Evolutionary conservation across 352 stramenopile species (phyloP), one percentile per base, ranked within the genome.

Genomic region (Pythium rishiriense): DNA sequence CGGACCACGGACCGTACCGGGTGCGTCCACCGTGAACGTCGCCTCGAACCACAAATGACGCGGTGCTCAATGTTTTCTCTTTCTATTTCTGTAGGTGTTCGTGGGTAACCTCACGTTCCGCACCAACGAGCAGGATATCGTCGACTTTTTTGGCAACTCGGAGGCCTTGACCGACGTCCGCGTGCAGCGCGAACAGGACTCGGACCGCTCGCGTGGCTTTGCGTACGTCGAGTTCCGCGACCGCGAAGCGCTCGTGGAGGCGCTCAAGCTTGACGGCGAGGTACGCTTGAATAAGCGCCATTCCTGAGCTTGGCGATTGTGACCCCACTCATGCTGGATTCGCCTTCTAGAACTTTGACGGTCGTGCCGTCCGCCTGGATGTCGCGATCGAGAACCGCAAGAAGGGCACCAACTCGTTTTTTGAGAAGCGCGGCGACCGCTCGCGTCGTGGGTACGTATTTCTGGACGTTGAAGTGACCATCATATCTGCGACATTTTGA

Each of bases 201-300:
- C 66, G n/a, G 75, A 90, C 62, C 81, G 83, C 17, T 76, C 82
- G 21, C 92, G 91, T 71, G 88, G 88, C 46, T 91, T 92, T 65
- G 88, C 86, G 17, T 96, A 94, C 72, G 83, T 96, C 9, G 86
- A 95, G 66, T 95, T 95, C 58, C 62, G 62, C 12, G 70, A 81
- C 29, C 87, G 81, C 47, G 80, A 95, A 29, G 66, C 74, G 43
- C 83, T 95, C 5, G 71, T 91, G 24, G 48, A 73, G 43, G 85
- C 88, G 11, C 73, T 96, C 26, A 62, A 82, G 59, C 60, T 90
- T 19, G 85, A 96, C 29, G 76, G 76, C 56, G 21, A 69, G 59
- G 70, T 77, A 47, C 65, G 59, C 24, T 17, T 43, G 37, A 12
- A 17, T 21, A 2, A 17, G 37, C 2, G 14, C 9, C 4, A n/a